Percentiles rank a stretch among this genome's conserved stretches.
phyloP scores from a whole-genome alignment of 192 early-diverging fungal species.

The Coemansia pectinata region DNA sequence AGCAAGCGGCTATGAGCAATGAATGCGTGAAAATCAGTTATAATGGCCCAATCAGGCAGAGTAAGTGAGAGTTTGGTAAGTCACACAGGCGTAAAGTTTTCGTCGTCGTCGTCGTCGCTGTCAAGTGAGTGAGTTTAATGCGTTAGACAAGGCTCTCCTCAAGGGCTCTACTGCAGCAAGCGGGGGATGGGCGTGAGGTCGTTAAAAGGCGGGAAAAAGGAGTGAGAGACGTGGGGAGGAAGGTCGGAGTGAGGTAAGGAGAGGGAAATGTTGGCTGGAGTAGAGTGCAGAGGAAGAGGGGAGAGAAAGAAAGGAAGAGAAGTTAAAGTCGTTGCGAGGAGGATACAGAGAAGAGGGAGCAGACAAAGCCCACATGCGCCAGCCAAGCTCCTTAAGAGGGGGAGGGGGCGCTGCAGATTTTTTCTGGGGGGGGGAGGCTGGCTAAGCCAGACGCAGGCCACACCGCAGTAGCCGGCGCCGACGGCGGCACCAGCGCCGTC shows the following conservation, averaged over 20 bases:
- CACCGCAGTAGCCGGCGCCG: constrained; percentile 8
- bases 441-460: constrained; percentile 8
- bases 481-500: neutral
- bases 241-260: constrained; percentile 20
- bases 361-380: constrained; percentile 22
- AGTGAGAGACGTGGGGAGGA: constrained; percentile 4
- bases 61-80: constrained; percentile 4
- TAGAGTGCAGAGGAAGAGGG: constrained; percentile 46
- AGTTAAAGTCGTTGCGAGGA: constrained; percentile 11
- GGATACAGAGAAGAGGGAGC: constrained; percentile 32
- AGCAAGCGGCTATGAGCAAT: constrained; percentile 6
- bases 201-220: constrained; percentile 15
- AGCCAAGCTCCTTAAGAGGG: constrained; percentile 26
- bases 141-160: constrained; percentile 16
- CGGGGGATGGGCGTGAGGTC: neutral
- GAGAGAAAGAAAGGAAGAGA: constrained; percentile 16
- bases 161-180: constrained; percentile 17
- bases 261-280: constrained; percentile 25
- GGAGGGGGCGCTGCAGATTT: constrained; percentile 33
- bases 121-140: neutral
- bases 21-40: neutral
- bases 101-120: neutral
- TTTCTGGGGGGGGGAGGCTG: constrained; percentile 23
- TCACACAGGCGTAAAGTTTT: constrained; percentile 1
- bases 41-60: constrained; percentile 1